Conservation (phyloP, 2,329 filamentous ascomycete species). For the Myriosclerotinia curreyana region DNA sequence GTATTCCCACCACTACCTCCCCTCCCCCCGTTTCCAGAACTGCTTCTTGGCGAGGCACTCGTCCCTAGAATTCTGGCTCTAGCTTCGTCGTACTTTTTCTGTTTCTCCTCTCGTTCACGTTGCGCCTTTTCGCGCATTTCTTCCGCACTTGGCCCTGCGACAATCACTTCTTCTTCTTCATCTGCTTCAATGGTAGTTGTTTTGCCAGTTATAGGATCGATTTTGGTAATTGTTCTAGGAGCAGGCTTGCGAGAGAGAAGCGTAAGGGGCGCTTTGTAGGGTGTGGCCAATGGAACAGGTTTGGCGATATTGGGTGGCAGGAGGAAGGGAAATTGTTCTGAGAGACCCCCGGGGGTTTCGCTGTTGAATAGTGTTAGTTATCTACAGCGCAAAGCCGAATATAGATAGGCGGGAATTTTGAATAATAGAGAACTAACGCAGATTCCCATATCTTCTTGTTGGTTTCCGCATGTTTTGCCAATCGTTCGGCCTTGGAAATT, state of each 20-base stretch:
- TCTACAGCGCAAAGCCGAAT: not conserved
- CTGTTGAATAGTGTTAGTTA: slow-evolving; percentile 24
- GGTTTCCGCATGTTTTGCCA: slow-evolving; percentile 75
- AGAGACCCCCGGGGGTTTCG: slow-evolving; percentile 70
- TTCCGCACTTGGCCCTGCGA: slow-evolving; percentile 65
- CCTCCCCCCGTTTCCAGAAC: slow-evolving; percentile 18
- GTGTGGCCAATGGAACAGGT: slow-evolving; percentile 55
- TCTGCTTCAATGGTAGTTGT: slow-evolving; percentile 52
- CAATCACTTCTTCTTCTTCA: slow-evolving; percentile 63
- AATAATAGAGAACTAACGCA: slow-evolving; percentile 56
- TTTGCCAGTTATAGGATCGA: slow-evolving; percentile 52
- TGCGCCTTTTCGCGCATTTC: slow-evolving; percentile 76
- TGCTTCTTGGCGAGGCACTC: slow-evolving; percentile 45
- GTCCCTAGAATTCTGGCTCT: slow-evolving; percentile 80
- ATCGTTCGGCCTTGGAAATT: slow-evolving; percentile 70
- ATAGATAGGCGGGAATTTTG: not conserved
- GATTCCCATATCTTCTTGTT: slow-evolving; percentile 88
- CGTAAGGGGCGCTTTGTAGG: slow-evolving; percentile 80
- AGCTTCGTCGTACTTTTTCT: slow-evolving; percentile 84
- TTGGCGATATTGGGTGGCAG: slow-evolving; percentile 16
- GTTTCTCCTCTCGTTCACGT: slow-evolving; percentile 81
- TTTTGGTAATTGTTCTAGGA: slow-evolving; percentile 55
- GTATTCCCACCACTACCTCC: slow-evolving; percentile 35
- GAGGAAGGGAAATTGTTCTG: slow-evolving; percentile 63
- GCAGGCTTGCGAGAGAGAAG: slow-evolving; percentile 80